These are phyloP conservation scores for Aureobasidium zeae DNA, from an alignment of 2,329 filamentous ascomycete species.

Conservation along the genomic window DNA sequence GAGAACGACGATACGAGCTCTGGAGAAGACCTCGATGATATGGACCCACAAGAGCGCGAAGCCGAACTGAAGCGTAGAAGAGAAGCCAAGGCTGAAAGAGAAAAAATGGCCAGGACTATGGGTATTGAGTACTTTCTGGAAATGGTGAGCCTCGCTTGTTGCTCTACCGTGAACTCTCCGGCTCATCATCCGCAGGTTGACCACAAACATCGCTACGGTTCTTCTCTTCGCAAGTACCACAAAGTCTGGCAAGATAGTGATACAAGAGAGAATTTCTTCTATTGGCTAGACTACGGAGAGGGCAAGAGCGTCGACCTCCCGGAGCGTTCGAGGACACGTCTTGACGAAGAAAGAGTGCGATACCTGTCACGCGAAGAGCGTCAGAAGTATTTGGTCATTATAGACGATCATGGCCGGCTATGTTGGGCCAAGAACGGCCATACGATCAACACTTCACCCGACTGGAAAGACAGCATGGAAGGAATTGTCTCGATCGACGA, in stretches of 20 bases:
- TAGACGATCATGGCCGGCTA: constrained; percentile 66
- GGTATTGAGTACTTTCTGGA: constrained; percentile 76
- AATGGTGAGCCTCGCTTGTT: constrained; percentile 49
- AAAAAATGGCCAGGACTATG: constrained; percentile 66
- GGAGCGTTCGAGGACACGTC: constrained; percentile 60
- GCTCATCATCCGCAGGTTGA: constrained; percentile 21
- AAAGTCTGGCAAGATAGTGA: constrained; percentile 69
- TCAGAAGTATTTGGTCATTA: constrained; percentile 66
- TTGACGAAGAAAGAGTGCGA: constrained; percentile 71
- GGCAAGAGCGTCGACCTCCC: constrained; percentile 61
- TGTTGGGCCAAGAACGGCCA: constrained; percentile 78
- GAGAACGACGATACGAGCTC: constrained; percentile 55
- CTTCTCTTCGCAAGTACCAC: constrained; percentile 73
- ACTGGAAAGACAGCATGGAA: constrained; percentile 70
- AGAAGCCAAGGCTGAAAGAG: constrained; percentile 48
- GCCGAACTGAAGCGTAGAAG: constrained; percentile 31
- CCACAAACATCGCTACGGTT: constrained; percentile 76
- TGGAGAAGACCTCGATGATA: constrained; percentile 36
- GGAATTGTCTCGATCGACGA: constrained; percentile 43
- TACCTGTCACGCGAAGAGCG: constrained; percentile 79
- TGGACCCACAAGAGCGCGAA: constrained; percentile 27
- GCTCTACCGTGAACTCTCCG: background rate
- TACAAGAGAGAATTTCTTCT: constrained; percentile 84
- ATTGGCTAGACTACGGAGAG: constrained; percentile 79
- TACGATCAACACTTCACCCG: constrained; percentile 64